phyloP scores from a whole-genome alignment of 2,329 filamentous ascomycete species.

The Rasamsonia emersonii region DNA sequence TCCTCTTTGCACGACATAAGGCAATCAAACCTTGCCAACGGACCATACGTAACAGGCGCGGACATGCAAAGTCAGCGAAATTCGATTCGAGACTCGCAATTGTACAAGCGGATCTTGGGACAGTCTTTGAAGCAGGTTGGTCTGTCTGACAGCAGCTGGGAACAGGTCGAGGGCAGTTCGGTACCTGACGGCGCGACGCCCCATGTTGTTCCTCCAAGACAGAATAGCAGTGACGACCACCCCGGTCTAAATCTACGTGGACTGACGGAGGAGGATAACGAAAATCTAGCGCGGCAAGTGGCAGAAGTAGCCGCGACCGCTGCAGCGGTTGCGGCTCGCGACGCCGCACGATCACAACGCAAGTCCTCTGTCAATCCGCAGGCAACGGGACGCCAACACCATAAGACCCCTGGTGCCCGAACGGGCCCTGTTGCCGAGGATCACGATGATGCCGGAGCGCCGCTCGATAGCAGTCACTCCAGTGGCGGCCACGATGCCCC shows the following conservation, averaged over 20 bases:
- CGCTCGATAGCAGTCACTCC: constrained; percentile 33
- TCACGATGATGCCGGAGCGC: constrained; percentile 39
- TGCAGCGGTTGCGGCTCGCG: constrained; percentile 74
- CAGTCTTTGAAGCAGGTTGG: constrained; percentile 83
- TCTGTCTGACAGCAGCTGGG: constrained; percentile 37
- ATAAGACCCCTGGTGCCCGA: constrained; percentile 29
- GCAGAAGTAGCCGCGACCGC: constrained; percentile 91
- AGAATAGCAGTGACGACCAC: constrained; percentile 34
- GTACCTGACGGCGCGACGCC: constrained; percentile 37
- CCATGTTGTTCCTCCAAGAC: constrained; percentile 70
- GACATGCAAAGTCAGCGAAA: constrained; percentile 44
- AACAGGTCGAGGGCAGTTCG: constrained; percentile 18
- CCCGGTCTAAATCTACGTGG: constrained; percentile 42
- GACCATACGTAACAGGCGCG: constrained; percentile 20
- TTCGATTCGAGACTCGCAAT: constrained; percentile 75
- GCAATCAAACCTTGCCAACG: constrained; percentile 21
- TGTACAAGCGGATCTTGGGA: constrained; percentile 89
- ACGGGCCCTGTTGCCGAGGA: constrained; percentile 32
- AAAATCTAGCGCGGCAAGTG: constrained; percentile 71
- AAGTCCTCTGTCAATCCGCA: constrained; percentile 38
- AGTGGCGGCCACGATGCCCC: constrained; percentile 89
- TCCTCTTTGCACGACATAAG: constrained; percentile 26
- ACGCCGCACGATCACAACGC: constrained; percentile 51
- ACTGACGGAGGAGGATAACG: constrained; percentile 74
- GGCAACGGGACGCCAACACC: constrained; percentile 19